Evolutionary conservation across 2,329 filamentous ascomycete species (phyloP).

Genomic region (Xylaria sp.): DNA sequence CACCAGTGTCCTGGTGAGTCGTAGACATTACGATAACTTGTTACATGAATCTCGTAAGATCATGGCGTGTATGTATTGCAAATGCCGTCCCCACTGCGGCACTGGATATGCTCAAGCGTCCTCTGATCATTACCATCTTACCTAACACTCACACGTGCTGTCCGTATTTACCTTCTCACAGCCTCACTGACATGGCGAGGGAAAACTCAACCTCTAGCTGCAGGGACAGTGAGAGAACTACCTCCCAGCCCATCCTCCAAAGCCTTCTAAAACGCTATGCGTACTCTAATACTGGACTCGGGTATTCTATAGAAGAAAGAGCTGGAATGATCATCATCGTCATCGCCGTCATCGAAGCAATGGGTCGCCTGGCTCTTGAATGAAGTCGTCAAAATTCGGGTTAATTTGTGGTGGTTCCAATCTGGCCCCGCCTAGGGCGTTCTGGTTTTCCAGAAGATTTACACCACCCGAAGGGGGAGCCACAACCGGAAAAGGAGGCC

Average conservation of each 20-base stretch:
- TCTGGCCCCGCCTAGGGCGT: not conserved
- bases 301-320: no score
- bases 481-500: constrained; percentile 7
- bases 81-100: not conserved
- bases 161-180: not conserved
- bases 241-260: not conserved
- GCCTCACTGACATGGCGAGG: not conserved
- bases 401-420: not conserved
- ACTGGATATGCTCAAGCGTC: constrained; percentile 1
- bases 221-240: not conserved
- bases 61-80: not conserved
- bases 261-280: not conserved
- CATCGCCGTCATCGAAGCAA: not conserved
- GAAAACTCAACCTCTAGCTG: not conserved
- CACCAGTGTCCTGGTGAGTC: not conserved
- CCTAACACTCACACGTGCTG: not conserved
- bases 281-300: not conserved
- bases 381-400: not conserved
- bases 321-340: not conserved
- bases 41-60: not conserved
- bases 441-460: not conserved
- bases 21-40: constrained; percentile 11
- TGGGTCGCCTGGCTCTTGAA: not conserved
- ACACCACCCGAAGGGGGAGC: not conserved
- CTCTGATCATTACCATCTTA: not conserved